A percentile compares a stretch with the other conserved stretches of the same genome.
These are phyloP conservation scores for Salix arbutifolia DNA, from an alignment of 345 rosid genomes.

Conservation along the genomic window DNA sequence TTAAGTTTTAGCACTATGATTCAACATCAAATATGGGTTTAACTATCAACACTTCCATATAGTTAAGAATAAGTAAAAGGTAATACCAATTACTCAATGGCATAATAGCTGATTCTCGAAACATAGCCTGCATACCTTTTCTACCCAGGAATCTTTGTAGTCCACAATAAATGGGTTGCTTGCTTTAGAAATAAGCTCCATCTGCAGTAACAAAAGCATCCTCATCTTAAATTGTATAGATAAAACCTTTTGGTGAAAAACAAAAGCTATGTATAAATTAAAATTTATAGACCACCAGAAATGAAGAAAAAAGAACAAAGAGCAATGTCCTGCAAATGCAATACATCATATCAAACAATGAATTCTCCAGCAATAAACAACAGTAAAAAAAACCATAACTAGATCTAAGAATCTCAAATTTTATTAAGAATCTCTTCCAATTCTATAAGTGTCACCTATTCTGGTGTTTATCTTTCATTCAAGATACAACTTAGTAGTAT, in stretches of 20 bases:
- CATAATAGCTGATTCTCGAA: too few relatives aligned
- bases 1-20: background rate
- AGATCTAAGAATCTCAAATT: background rate
- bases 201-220: slow-evolving; percentile 45
- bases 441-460: background rate
- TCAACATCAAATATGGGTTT: background rate
- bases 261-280: background rate
- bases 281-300: background rate
- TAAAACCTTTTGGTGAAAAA: background rate
- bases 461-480: background rate
- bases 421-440: background rate
- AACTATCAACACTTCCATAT: background rate
- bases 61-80: background rate
- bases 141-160: slow-evolving; percentile 96
- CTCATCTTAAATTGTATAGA: slow-evolving; percentile 3
- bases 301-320: background rate
- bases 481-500: background rate
- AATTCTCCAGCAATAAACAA: background rate
- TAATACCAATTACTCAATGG: background rate
- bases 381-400: background rate
- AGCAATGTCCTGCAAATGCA: background rate
- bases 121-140: slow-evolving; percentile 53
- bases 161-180: slow-evolving; percentile 23
- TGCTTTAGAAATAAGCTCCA: slow-evolving; percentile 81
- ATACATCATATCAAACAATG: background rate